Percentiles rank a stretch among this genome's conserved stretches.
Conservation (phyloP, 116 monocot species). For the Dioscorea cayenensis region DNA sequence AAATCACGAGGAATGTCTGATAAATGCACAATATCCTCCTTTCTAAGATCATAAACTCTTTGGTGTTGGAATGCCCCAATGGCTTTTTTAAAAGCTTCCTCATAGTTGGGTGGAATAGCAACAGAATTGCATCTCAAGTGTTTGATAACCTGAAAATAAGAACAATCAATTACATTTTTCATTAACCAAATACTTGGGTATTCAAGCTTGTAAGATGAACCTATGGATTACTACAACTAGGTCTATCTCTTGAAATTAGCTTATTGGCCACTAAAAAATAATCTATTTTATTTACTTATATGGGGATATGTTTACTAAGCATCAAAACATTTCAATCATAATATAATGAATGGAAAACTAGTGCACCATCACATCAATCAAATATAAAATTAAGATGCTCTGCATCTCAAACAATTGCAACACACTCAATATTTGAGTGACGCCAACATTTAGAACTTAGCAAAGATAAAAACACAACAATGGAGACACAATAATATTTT, state of each 20-base stretch:
- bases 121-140: slow-evolving; percentile 72
- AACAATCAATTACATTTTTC: slow-evolving; percentile 1
- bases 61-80: slow-evolving; percentile 87
- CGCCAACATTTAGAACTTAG: not conserved
- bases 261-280: not conserved
- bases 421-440: not conserved
- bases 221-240: not conserved
- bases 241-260: not conserved
- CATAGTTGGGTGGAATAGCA: slow-evolving; percentile 74
- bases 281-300: not conserved
- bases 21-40: slow-evolving; percentile 58
- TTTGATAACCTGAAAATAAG: slow-evolving; percentile 65
- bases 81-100: slow-evolving; percentile 77
- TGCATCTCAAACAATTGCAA: too few relatives aligned
- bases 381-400: too few relatives aligned
- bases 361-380: too few relatives aligned
- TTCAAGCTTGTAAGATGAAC: not conserved
- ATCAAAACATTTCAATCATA: not conserved
- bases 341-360: not conserved
- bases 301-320: not conserved
- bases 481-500: too few relatives aligned
- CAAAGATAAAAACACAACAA: not conserved
- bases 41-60: slow-evolving; percentile 84
- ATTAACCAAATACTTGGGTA: not conserved
- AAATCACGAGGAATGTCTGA: slow-evolving; percentile 40